Conservation (phyloP, 1,284 basidiomycete species). For the Malassezia nana region DNA sequence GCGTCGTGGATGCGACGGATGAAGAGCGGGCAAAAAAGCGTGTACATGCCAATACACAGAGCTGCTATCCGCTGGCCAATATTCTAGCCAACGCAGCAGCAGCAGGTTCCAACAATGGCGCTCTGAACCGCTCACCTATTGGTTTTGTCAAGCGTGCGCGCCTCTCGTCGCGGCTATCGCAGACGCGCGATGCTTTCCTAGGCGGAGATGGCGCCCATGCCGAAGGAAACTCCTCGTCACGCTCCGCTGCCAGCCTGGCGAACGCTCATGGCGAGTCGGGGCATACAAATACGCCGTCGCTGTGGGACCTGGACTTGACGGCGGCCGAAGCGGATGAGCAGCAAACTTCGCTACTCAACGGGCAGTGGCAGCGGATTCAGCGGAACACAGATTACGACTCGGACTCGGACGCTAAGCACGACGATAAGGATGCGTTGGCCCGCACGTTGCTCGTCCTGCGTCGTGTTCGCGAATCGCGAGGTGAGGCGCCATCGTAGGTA, state of each 20-base stretch:
- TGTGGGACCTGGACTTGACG: slow-evolving; percentile 9
- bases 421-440: not conserved
- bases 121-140: slow-evolving; percentile 12
- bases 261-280: not conserved
- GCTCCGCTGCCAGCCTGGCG: not conserved
- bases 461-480: not conserved
- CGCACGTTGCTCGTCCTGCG: slow-evolving; percentile 7
- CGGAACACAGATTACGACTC: not conserved
- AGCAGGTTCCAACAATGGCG: slow-evolving; percentile 1
- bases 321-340: not conserved
- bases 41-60: slow-evolving; percentile 11
- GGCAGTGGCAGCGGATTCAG: slow-evolving; percentile 2
- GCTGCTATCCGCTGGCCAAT: slow-evolving; percentile 18
- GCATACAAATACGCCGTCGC: not conserved
- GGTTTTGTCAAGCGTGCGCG: slow-evolving; percentile 20
- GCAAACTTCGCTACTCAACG: not conserved
- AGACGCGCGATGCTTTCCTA: slow-evolving; percentile 2
- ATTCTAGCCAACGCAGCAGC: slow-evolving; percentile 19
- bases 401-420: not conserved
- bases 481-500: not conserved
- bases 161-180: slow-evolving; percentile 15
- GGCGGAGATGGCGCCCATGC: not conserved
- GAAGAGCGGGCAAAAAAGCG: slow-evolving; percentile 15
- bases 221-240: not conserved
- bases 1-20: slow-evolving; percentile 4